These are phyloP conservation scores for Breynia disticha DNA, from an alignment of 441 rosid genomes.

Conservation along the genomic window DNA sequence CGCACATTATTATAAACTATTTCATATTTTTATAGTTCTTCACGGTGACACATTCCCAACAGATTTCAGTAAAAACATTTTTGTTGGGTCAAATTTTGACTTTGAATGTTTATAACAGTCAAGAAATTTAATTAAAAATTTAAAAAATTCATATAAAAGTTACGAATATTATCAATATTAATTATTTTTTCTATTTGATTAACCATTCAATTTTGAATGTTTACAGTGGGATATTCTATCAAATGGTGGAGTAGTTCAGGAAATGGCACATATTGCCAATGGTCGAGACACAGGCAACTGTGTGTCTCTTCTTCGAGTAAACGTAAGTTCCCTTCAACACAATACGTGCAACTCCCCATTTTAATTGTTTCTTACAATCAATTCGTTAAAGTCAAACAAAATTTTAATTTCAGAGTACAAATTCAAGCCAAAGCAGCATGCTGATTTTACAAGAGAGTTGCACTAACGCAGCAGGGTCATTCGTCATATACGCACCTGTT, in stretches of 20 bases:
- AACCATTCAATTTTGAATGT: too few species aligned
- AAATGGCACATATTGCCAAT: constrained; percentile 69
- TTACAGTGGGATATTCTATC: constrained; percentile 92
- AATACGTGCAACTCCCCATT: too few species aligned
- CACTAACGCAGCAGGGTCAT: constrained; percentile 54
- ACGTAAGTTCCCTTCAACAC: constrained; percentile 26
- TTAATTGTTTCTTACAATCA: not conserved
- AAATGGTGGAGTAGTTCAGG: constrained; percentile 50
- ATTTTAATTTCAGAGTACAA: constrained; percentile 32
- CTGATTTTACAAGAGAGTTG: constrained; percentile 74
- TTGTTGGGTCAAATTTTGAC: too few species aligned
- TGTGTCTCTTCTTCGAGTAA: constrained; percentile 65
- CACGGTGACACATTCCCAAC: too few species aligned
- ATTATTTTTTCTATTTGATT: too few species aligned
- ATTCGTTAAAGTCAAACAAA: not conserved
- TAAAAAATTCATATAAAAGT: too few species aligned
- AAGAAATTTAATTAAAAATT: too few species aligned
- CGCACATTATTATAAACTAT: too few species aligned
- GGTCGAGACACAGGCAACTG: constrained; percentile 77
- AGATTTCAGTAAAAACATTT: too few species aligned
- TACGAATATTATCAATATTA: too few species aligned
- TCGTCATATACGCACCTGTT: constrained; percentile 71
- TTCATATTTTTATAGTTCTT: too few species aligned
- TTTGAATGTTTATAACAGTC: too few species aligned
- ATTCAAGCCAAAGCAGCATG: constrained; percentile 63